Evolutionary conservation across 1,139 yeast species (phyloP), one percentile per base, ranked within the genome.

Genomic region (Taphrina sp.): DNA sequence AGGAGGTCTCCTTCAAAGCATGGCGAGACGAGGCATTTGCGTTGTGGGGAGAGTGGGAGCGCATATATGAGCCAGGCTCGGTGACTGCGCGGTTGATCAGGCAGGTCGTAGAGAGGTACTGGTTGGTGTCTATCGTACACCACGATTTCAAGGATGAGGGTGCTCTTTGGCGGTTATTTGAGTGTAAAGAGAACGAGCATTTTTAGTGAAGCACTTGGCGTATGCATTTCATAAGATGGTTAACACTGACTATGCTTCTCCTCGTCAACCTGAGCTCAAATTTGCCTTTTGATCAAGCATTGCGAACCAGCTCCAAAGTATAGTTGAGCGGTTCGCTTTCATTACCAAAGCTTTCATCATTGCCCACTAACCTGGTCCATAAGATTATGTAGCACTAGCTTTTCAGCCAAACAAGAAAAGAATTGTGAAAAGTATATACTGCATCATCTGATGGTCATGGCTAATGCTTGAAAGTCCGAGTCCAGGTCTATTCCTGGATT

Each of bases 1-100:
- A 88, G 65, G 83, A 80, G 63, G 95, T 88, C 64, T 85, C 95
- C 2, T 89, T 89, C 72, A 78, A 78, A 63, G 95, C 95, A 1
- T 89, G 96, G 96, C 79, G 83, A 62, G 95, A 90, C 65, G 98
- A 92, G 68, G 95, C 96, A 0, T 92, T 89, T 70, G 77, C 80
- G 61, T 83, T 92, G 60, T 87, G 96, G 95, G 72, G 77, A 41
- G 95, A 90, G 70, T 92, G 98, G 98, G 85, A 86, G 51, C 76
- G 85, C 62, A 75, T 95, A 59, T 92, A 89, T 69, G 78, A 80
- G 60, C 77, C 74, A 56, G 72, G 72, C 52, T 71, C 83, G 3
- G 72, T 74, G 33, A 73, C 90, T 12, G 79, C 78, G 65, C 72
- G 79, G 57, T 75, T 90, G 63, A 76, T 92, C 63, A 78, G 79